Conservation (phyloP, 805 yeast species). For the Saccharomycopsis fermentans region DNA sequence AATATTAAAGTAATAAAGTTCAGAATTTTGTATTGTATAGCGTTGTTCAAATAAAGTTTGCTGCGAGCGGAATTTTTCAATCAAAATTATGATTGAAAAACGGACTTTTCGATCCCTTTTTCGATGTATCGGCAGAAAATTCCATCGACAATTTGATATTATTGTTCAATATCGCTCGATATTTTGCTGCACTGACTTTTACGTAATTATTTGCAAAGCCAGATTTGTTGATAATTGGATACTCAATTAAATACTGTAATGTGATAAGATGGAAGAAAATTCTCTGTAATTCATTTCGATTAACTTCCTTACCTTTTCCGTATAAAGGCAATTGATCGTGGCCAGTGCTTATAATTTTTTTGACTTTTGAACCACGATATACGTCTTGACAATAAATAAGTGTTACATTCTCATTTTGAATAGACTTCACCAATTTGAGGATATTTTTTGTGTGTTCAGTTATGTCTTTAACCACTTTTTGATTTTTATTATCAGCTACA, state of each 20-base stretch:
- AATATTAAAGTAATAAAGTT: no score
- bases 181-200: slow-evolving; percentile 42
- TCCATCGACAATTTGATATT: slow-evolving; percentile 37
- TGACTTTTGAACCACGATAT: slow-evolving; percentile 58
- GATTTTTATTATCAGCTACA: slow-evolving; percentile 30
- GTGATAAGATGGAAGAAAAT: slow-evolving; percentile 70
- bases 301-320: slow-evolving; percentile 58
- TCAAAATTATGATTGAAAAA: slow-evolving; percentile 17
- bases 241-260: slow-evolving; percentile 57
- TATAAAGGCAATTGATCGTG: slow-evolving; percentile 52
- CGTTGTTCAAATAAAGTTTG: slow-evolving; percentile 16
- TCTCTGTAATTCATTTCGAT: slow-evolving; percentile 68
- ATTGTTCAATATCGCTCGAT: slow-evolving; percentile 38
- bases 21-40: no score
- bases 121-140: slow-evolving; percentile 4
- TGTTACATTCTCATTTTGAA: slow-evolving; percentile 58
- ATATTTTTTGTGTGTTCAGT: slow-evolving; percentile 53
- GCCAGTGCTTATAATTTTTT: slow-evolving; percentile 53
- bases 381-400: slow-evolving; percentile 74
- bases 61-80: slow-evolving; percentile 22
- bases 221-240: slow-evolving; percentile 57
- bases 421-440: slow-evolving; percentile 43
- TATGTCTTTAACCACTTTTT: slow-evolving; percentile 51
- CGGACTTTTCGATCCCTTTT: neutral
- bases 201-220: slow-evolving; percentile 79